phyloP scores from a whole-genome alignment of 805 yeast genomes.

The Zygosaccharomyces lentus region DNA sequence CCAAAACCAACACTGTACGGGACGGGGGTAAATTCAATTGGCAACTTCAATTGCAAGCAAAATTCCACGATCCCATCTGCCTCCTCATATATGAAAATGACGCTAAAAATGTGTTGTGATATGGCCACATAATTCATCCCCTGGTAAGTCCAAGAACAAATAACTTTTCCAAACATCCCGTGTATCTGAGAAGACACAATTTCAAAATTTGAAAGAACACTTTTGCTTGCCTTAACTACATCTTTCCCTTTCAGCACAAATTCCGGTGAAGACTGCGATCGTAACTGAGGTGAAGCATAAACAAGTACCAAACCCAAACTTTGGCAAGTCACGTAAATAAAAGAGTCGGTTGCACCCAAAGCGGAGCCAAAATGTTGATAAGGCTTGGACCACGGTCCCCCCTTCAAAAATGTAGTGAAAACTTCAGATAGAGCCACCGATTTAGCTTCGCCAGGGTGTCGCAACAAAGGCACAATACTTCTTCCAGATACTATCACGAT shows the following conservation, averaged over 20 bases:
- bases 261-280: conserved; percentile 14
- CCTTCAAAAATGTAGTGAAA: conserved; percentile 10
- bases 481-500: conserved; percentile 15
- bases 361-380: conserved; percentile 26
- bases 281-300: conserved; percentile 11
- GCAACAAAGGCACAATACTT: conserved; percentile 16
- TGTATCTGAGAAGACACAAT: conserved; percentile 16
- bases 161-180: conserved; percentile 24
- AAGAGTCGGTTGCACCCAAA: conserved; percentile 6
- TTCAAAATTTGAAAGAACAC: conserved; percentile 8
- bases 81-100: conserved; percentile 22
- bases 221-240: conserved; percentile 11
- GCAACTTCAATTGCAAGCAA: conserved; percentile 8
- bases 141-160: conserved; percentile 13
- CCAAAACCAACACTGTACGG: conserved; percentile 36
- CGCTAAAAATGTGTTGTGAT: conserved; percentile 24
- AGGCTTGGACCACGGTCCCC: conserved; percentile 13
- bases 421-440: conserved; percentile 9
- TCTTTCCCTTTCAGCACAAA: conserved; percentile 13
- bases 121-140: conserved; percentile 19
- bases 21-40: conserved; percentile 12
- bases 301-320: conserved; percentile 21
- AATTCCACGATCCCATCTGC: conserved; percentile 9
- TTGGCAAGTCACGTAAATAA: conserved; percentile 22
- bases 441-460: conserved; percentile 6